Evolutionary conservation across 2,329 filamentous ascomycete genomes (phyloP), one percentile per base, ranked within the genome.

Genomic region (Exutisphaerella laricina): DNA sequence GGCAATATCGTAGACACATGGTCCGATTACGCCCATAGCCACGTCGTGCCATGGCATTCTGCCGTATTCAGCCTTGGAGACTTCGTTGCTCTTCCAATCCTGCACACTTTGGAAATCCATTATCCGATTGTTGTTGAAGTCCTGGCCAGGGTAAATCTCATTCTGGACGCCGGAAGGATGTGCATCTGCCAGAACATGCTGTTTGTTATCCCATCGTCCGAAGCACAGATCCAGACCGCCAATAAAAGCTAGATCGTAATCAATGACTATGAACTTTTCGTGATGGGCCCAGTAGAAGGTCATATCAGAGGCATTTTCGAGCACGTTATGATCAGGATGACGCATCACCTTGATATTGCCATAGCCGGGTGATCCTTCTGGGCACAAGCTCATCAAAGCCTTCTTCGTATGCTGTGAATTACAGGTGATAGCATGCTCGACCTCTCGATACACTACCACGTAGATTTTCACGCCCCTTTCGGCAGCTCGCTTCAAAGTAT

Each of bases 1-100:
- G 0, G 89, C 89, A 55, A 98, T 92, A 59, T 97, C 90, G 61
- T 90, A 88, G 8, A 95, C 86, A 52, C 82, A 86, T 13, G 89
- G 87, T 0, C 92, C 90, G 45, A 92, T 78, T n/a, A 96, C 56
- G 9, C 84, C 88, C 85, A 97, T 94, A 7, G 86, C 77, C 3
- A 96, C 88, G 62, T 98, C 92, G 61, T 97, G 89, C 92, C 92
- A 98, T 0, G 90, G 90, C 92, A 98, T 97, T 21, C 92, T 83
- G 5, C 89, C 89, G 57, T 83, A 94, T 36, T 95, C 87, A 3
- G 84, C 81, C 67, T 97, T 97, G 64, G 82, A 88, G 12, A 97
- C 71, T 62, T 95, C 88, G 54, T 98, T 97, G 37, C 84, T 79
- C 65, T 92, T 88, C 90, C 90, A 97, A 60, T 96, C 84, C 21